Conservation (phyloP, 805 yeast genomes). For the Ogataea dorogensis region DNA sequence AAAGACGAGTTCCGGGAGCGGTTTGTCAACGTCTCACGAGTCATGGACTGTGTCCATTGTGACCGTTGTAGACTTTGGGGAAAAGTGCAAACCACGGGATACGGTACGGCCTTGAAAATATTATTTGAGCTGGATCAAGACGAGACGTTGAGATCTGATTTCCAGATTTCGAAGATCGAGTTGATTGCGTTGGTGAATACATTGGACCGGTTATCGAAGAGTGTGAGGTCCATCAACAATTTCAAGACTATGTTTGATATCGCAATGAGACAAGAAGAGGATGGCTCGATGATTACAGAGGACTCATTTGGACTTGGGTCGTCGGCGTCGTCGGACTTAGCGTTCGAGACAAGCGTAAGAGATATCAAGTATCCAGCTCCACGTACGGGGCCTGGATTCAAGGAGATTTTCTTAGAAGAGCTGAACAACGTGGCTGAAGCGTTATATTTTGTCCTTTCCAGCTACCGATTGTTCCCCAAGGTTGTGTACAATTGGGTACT, state of each 20-base stretch:
- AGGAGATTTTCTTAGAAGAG: constrained; percentile 51
- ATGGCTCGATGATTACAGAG: constrained; percentile 15
- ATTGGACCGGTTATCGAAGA: constrained; percentile 86
- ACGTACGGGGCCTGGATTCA: constrained; percentile 18
- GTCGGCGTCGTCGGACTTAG: constrained; percentile 55
- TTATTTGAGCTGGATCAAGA: constrained; percentile 63
- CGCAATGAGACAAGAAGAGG: constrained; percentile 29
- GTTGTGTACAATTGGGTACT: constrained; percentile 52
- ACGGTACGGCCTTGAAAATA: constrained; percentile 92
- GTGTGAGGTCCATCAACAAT: constrained; percentile 68
- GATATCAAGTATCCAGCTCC: constrained; percentile 27
- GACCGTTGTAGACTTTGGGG: constrained; percentile 99
- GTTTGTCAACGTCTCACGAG: constrained; percentile 83
- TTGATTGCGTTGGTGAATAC: constrained; percentile 89
- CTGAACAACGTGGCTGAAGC: constrained; percentile 56
- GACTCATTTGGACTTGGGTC: constrained; percentile 4
- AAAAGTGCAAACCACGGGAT: constrained; percentile 93
- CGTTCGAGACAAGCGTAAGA: constrained; percentile 7
- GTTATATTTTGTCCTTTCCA: constrained; percentile 55
- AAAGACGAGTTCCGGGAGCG: constrained; percentile 85
- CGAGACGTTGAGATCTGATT: constrained; percentile 24
- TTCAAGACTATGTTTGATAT: constrained; percentile 58
- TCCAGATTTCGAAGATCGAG: constrained; percentile 66
- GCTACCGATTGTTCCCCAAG: constrained; percentile 71
- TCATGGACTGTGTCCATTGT: constrained; percentile 99